These are phyloP conservation scores for Colletotrichum costaricense DNA, from an alignment of 2,329 filamentous ascomycete genomes.

Conservation along the genomic window DNA sequence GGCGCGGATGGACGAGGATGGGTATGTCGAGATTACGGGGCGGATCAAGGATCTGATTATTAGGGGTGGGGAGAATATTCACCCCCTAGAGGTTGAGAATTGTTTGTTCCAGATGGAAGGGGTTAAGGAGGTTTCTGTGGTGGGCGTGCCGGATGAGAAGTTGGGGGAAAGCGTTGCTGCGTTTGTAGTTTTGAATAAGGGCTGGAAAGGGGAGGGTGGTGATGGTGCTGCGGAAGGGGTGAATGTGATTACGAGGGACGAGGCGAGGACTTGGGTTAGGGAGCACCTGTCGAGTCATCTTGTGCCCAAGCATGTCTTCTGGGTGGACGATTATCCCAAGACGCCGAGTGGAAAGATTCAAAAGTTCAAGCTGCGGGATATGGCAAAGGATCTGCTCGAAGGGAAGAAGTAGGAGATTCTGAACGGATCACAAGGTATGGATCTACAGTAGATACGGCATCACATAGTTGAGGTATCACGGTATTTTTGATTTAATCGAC, in stretches of 20 bases:
- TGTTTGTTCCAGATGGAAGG: slow-evolving; percentile 79
- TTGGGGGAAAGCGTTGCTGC: slow-evolving; percentile 91
- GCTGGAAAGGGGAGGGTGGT: slow-evolving; percentile 38
- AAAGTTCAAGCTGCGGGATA: slow-evolving; percentile 86
- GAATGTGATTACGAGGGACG: slow-evolving; percentile 62
- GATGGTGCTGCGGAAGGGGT: slow-evolving; percentile 29
- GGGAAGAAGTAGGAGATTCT: background rate
- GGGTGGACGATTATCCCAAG: slow-evolving; percentile 87
- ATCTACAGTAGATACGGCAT: background rate
- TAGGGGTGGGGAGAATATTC: slow-evolving; percentile 93
- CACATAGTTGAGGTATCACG: background rate
- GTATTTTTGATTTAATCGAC: background rate
- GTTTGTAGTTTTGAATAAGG: slow-evolving; percentile 71
- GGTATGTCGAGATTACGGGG: slow-evolving; percentile 89
- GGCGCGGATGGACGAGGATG: slow-evolving; percentile 83
- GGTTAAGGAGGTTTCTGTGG: slow-evolving; percentile 82
- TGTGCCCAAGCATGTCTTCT: slow-evolving; percentile 92
- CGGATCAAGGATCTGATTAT: slow-evolving; percentile 97
- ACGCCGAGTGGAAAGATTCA: slow-evolving; percentile 97
- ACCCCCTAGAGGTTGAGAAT: slow-evolving; percentile 93
- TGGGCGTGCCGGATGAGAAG: slow-evolving; percentile 83
- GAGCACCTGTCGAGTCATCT: slow-evolving; percentile 77
- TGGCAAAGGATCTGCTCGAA: slow-evolving; percentile 57
- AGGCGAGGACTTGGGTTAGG: slow-evolving; percentile 79
- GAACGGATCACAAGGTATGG: too few species aligned